Evolutionary conservation across 2,329 filamentous ascomycete genomes (phyloP).

Genomic region (Colletotrichum gigasporum): DNA sequence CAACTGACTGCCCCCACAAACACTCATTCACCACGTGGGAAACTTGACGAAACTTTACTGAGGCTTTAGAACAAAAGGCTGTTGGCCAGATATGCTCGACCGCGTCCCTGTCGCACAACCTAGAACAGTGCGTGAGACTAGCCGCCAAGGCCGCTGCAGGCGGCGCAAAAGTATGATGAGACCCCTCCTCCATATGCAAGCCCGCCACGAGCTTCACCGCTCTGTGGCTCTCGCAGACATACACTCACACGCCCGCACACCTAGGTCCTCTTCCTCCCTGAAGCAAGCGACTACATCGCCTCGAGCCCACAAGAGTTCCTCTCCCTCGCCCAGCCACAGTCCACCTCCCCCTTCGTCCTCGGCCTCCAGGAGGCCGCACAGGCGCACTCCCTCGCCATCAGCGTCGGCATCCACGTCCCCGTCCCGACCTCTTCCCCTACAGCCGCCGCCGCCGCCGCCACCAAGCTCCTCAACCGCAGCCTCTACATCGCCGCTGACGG

Average conservation of each 20-base stretch:
- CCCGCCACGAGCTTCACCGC: neutral
- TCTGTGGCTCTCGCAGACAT: neutral
- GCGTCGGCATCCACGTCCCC: slow-evolving; percentile 88
- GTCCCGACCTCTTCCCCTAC: slow-evolving; percentile 53
- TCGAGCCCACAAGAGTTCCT: slow-evolving; percentile 73
- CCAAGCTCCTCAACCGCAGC: slow-evolving; percentile 61
- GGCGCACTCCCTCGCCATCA: slow-evolving; percentile 73
- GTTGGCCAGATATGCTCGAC: slow-evolving; percentile 92
- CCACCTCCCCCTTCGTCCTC: slow-evolving; percentile 76
- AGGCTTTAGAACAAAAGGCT: slow-evolving; percentile 63
- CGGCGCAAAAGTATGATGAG: slow-evolving; percentile 75
- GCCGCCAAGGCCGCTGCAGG: slow-evolving; percentile 77
- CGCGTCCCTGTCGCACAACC: slow-evolving; percentile 79
- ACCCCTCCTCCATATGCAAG: neutral
- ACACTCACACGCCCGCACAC: neutral
- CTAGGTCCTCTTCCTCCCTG: slow-evolving; percentile 87
- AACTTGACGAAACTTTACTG: neutral
- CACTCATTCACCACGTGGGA: slow-evolving; percentile 19
- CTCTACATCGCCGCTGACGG: slow-evolving; percentile 61
- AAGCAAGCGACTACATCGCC: slow-evolving; percentile 90
- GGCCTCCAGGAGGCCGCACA: slow-evolving; percentile 77
- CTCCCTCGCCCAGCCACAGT: slow-evolving; percentile 73
- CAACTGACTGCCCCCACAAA: too few species aligned
- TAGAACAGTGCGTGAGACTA: slow-evolving; percentile 78
- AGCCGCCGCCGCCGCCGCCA: slow-evolving; percentile 36